Evolutionary conservation across 352 stramenopile species (phyloP).

Genomic region (Phytophthora meadii): DNA sequence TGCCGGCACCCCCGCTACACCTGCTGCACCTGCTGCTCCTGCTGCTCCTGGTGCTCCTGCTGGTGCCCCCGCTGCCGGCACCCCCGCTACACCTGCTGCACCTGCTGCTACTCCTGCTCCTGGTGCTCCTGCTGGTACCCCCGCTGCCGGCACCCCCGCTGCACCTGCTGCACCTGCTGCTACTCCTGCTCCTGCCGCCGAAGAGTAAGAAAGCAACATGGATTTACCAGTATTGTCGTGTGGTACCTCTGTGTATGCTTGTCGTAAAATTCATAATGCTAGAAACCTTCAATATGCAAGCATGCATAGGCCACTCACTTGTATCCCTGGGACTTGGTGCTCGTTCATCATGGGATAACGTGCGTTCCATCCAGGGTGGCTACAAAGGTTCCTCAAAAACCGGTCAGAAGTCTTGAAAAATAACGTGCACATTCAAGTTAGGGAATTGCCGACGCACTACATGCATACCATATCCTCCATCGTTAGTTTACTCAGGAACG

Average conservation of each 20-base stretch:
- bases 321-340: background rate
- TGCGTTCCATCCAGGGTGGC: background rate
- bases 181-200: conserved; percentile 13
- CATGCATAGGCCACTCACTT: background rate
- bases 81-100: conserved; percentile 8
- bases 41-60: background rate
- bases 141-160: conserved; percentile 4
- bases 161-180: too few species aligned
- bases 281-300: conserved; percentile 25
- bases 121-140: background rate
- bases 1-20: conserved; percentile 1
- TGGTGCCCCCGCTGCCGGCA: background rate
- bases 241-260: conserved; percentile 31
- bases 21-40: too few species aligned
- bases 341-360: background rate
- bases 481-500: conserved; percentile 27
- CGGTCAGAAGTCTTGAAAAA: conserved; percentile 9
- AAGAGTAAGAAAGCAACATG: conserved; percentile 28
- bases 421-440: conserved; percentile 33
- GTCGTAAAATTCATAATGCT: conserved; percentile 39
- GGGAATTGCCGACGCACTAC: conserved; percentile 5
- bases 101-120: too few species aligned
- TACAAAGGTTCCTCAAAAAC: conserved; percentile 25
- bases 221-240: conserved; percentile 27
- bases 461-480: conserved; percentile 22